Base-by-base conservation (phyloP, 78 protist genomes). In the Dictyostelium brefeldianum region DNA sequence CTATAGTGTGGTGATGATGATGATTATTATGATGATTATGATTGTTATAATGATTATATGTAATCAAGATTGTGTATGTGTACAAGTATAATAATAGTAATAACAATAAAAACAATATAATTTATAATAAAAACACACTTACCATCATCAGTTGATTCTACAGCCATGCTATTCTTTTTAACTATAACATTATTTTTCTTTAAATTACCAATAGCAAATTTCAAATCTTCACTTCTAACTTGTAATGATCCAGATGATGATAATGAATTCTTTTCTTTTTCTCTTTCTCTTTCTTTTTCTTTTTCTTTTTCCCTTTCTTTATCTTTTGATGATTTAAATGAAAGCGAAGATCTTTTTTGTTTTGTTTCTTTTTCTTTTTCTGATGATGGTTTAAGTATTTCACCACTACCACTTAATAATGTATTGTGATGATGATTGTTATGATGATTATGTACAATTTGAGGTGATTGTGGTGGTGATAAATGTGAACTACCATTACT, bases 181-280 rank as follows among this genome's bases (percentile, higher is more conserved):
- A 74, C 93, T 64, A 47, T 83, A 27, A 83, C 71, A 64, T 29
- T 77, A 36, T 36, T 36, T 29, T 64, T 87, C 65, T 43, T 87
- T 10, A 87, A 56, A 65, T 77, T 59, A 65, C 50, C 78, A 47
- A 67, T 74, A 12, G 93, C 93, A 51, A 18, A 22, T 51, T 65
- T 54, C 29, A 87, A 77, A 62, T 87, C 93, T 51, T 87, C 79
- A 20, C 84, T 77, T 87, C 67, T 87, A 27, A 78, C 56, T 29
- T 29, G 27, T 46, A 73, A 11, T 36, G 41, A 69, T 10, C 6
- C 22, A 46, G 62, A 69, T 7, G 3, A 12, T 59, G 22, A n/a
- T 41, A 43, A 43, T 11, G 43, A 20, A 46, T 41, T 47, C 15
- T 70, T 70, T 8, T 70, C 51, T 70, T 70, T 69, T 36, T 69